Base-by-base conservation (phyloP, 768 basidiomycete species). In the Rhizopogon vesiculosus region DNA sequence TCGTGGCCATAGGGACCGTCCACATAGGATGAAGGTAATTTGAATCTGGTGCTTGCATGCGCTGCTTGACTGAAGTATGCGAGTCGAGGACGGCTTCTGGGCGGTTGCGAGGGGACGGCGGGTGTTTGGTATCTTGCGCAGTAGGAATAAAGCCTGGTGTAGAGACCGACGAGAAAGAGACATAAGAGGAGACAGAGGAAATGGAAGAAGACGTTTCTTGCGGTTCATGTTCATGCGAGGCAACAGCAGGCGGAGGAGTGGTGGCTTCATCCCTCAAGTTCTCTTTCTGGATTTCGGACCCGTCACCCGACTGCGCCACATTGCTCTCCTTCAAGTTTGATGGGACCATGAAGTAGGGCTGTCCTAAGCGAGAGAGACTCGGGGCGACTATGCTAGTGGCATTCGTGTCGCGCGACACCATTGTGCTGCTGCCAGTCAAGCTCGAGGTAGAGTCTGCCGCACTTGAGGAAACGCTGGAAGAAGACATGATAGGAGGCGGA, bases 21-120 rank as follows among this genome's bases (percentile, higher is more conserved):
- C 69, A 70, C 67, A 70, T 69, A 6, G 67, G 69, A 18, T 70
- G 65, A 33, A 65, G 48, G 29, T 19, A 18, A 8, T 56, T 19
- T 5, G 31, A 16, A 45, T 33, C 28, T 13, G 12, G 19, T 33
- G 9, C 42, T 49, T 18, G 43, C 13, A 13, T 15, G 5, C 4
- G 10, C 7, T 16, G 12, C 25, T 48, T 29, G 25, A 29, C 10
- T 22, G 22, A 29, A 5, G 18, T 8, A 29, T 48, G 45, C 16
- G 45, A 28, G 18, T 13, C 12, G 33, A 39, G 12, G 19, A 10
- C 19, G 33, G 3, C 18, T 19, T 33, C 33, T 39, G 33, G 16
- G 15, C 10, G 16, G 15, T 5, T 7, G 18, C 5, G 12, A 35
- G 13, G 31, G 18, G 18, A 19, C 3, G 13, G 41, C 12, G 10